Base-by-base conservation (phyloP, 371 early-diverging fungal genomes). In the Apophysomyces elegans region DNA sequence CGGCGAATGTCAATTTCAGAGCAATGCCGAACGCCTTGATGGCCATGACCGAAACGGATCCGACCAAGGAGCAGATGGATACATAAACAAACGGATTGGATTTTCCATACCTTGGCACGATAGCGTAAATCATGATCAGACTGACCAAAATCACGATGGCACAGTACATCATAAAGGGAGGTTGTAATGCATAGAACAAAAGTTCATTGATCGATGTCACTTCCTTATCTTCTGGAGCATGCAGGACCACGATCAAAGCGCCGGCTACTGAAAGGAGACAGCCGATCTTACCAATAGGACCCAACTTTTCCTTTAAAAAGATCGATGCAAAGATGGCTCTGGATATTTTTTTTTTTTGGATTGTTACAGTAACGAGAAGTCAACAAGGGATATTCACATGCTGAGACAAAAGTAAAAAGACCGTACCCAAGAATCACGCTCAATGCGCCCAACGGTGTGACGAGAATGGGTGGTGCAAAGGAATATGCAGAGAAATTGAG, bases 1-100 rank as follows among this genome's bases (percentile, higher is more conserved):
- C 96, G n/a, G 90, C 88, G 80, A 95, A 90, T 0, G 96, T 95
- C 70, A 96, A 82, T 72, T 93, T 94, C 38, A 97, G 74, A 13
- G 96, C 95, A 63, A 95, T 92, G 47, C 95, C 96, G 70, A 97
- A 92, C 0, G 90, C 95, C 81, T 96, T 95, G 74, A 89, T 90
- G 0, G 95, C 91, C 81, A 94, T 93, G 38, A 97, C 96, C 7
- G 95, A 92, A 50, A 96, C 86, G 50, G 88, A 95, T 9, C 96
- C 96, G 16, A 91, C 90, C 39, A 95, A 75, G 1, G 95, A 94
- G 70, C 93, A 92, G 70, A 95, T 94, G n/a, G 92, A 84, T 47
- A 96, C 83, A 67, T 96, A 95, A n/a, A 95, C 90, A n/a, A 96
- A 67, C 21, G 93, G 92, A 65, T 88, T 91, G 44, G 76, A 75